Evolutionary conservation across 2,329 filamentous ascomycete genomes (phyloP), one percentile per base, ranked within the genome.

Genomic region (Plectosphaerella plurivora): DNA sequence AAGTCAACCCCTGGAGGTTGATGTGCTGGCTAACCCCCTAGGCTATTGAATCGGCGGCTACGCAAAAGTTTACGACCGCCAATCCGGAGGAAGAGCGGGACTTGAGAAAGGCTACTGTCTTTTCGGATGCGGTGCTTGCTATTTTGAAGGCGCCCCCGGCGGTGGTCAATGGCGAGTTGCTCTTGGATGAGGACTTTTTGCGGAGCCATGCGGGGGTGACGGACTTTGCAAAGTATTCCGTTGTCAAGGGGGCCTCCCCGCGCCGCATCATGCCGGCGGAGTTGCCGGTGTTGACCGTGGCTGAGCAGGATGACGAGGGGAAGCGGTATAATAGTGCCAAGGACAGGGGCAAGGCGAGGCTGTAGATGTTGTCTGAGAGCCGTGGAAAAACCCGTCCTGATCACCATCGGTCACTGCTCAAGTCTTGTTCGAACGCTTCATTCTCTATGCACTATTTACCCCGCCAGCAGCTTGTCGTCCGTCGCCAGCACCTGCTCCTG

Each of bases 121-220:
- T 89, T 69, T 90, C 88, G 0, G 88, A 92, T 62, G 89, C 90
- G 1, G 82, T 95, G 16, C 68, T 93, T 1, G 87, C 80, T 1
- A 87, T 95, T 68, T 73, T 94, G 2, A 66, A 70, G 10, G 78
- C 86, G 0, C 82, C 86, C 0, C 70, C 82, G 0, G 57, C 71
- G 1, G 67, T 68, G 5, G 85, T 94, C 20, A 95, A 90, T 63
- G 91, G 90, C 0, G 69, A 82, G 44, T 71, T 93, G 5, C 76
- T 86, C 53, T 78, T 91, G 1, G 91, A 95, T 61, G 90, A 95
- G 65, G 90, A 95, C 63, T 94, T 91, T 58, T 73, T 95, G 28
- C 75, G 87, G 16, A 73, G 79, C 7, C 76, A 85, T 54, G 75
- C 71, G 18, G 84, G 85, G 1, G 74, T 91, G 4, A 75, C 69